Base-by-base conservation (phyloP, 768 basidiomycete genomes). In the Tephrocybe sp. region DNA sequence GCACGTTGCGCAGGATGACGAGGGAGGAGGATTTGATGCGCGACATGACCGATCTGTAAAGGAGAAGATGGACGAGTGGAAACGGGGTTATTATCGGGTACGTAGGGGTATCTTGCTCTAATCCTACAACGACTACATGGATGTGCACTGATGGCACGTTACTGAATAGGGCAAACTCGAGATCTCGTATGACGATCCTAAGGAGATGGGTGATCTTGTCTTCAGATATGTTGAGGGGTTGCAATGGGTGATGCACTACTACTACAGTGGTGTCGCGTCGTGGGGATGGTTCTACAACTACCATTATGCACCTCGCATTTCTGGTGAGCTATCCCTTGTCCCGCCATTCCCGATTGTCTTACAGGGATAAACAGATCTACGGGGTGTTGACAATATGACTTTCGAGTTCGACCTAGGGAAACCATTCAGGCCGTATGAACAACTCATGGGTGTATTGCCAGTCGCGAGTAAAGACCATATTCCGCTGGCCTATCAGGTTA, bases 201-300 rank as follows among this genome's bases (percentile, higher is more conserved):
- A 86, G 54, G 75, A 81, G 43, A 82, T 94, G 76, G 74, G 78
- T 21, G 74, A 83, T 40, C 72, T 99, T 46, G 76, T 82, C 11
- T 94, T 78, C 62, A 80, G 83, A 49, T 99, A 97, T 65, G 80
- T 91, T 15, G 92, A 98, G 64, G 97, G 97, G 1, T 69, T 99
- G 53, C 97, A 99, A 63, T 98, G 96, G 97, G 93, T 98, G 26
- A 90, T 99, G 88, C 89, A 93, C 63, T 99, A 99, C 67, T 99
- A 99, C 66, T 98, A 98, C 66, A 83, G 89, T 54, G 97, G 97
- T 5, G 94, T 98, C 15, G 89, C 93, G 5, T 95, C 92, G 13
- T 99, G 97, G 97, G 82, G 91, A 18, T 98, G 97, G 97, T 99
- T 96, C 73, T 98, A 98, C 70, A 75, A 95, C 66, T 98, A 98